Conservation (phyloP, 495 filamentous ascomycete species). For the Tuber aestivum region DNA sequence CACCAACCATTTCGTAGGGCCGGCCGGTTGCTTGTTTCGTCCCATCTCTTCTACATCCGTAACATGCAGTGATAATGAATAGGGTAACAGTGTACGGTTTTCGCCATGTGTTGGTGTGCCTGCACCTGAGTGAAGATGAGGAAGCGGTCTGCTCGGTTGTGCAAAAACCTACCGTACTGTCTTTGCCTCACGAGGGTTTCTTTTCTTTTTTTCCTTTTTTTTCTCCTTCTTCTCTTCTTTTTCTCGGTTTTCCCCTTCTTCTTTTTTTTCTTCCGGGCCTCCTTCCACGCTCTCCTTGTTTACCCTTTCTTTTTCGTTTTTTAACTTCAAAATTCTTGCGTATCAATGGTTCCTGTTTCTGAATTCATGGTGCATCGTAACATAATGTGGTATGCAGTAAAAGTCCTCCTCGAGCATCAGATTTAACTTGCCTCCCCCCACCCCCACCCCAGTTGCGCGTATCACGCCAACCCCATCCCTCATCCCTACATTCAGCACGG, state of each 20-base stretch:
- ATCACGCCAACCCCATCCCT: slow-evolving; percentile 29
- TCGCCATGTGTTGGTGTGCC: slow-evolving; percentile 25
- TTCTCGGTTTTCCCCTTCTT: slow-evolving; percentile 11
- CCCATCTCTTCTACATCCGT: slow-evolving; percentile 2
- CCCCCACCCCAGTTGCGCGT: slow-evolving; percentile 16
- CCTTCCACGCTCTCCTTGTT: background rate
- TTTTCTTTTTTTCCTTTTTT: slow-evolving; percentile 20
- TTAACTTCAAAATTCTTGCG: background rate
- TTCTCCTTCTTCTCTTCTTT: slow-evolving; percentile 28
- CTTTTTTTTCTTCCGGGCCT: background rate
- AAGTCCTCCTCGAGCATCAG: slow-evolving; percentile 9
- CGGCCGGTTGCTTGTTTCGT: background rate
- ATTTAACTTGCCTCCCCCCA: slow-evolving; percentile 26
- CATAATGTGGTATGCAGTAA: background rate
- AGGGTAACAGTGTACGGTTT: slow-evolving; percentile 10
- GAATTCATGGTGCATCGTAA: background rate
- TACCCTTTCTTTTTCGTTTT: background rate
- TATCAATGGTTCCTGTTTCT: slow-evolving; percentile 2
- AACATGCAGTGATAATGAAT: background rate
- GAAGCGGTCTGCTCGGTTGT: slow-evolving; percentile 22
- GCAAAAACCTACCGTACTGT: slow-evolving; percentile 11
- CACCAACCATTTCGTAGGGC: background rate
- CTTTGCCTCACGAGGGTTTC: slow-evolving; percentile 27
- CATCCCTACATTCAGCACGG: slow-evolving; percentile 14
- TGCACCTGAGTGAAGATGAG: background rate